Base-by-base conservation (phyloP, 495 filamentous ascomycete genomes). In the Copromyces sp. region DNA sequence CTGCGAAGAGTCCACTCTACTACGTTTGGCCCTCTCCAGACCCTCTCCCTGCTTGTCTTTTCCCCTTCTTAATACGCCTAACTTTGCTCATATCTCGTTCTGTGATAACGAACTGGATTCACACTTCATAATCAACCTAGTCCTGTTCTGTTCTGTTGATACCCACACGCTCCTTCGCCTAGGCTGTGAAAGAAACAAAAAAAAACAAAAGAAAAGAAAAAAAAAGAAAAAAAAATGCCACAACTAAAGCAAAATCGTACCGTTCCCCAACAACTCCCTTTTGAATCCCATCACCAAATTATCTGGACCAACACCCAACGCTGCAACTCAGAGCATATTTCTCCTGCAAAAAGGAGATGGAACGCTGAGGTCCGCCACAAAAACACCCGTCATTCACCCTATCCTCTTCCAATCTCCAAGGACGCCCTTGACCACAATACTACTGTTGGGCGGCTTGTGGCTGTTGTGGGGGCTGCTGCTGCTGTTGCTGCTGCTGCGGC, bases 171-270 rank as follows among this genome's bases (percentile, higher is more conserved):
- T 65, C 53, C 53, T 65, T 65, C 29, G 53, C 53, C 29, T 65
- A 65, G 32, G 37, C 45, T 71, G 29, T 39, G 70, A 44, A 53
- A 24, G 37, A 71, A 71, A 40, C 32, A 9, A 41, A 65, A 32
- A 35, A 69, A 39, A 72, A 44, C 41, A 37, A 42, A 71, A 40
- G 35, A n/a, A 41, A 65, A 29, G n/a, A 69, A 39, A 72, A 44
- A 53, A 37, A 41, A 71, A 59, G 11, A 47, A 74, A 40, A 45
- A 42, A 39, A 70, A 72, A 69, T 44, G 24, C 32, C 40, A 69
- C 17, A 41, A 53, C 17, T 38, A 24, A 69, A 72, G 14, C 53
- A 68, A 72, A 32, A 37, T 68, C 47, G 32, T 42, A 39, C 39
- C 59, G 37, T 17, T 68, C 24, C 35, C 35, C 70, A 12, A 24